Percentiles rank a stretch among this genome's conserved stretches.
Conservation (phyloP, 2,329 filamentous ascomycete species). For the Ophiostoma montium region DNA sequence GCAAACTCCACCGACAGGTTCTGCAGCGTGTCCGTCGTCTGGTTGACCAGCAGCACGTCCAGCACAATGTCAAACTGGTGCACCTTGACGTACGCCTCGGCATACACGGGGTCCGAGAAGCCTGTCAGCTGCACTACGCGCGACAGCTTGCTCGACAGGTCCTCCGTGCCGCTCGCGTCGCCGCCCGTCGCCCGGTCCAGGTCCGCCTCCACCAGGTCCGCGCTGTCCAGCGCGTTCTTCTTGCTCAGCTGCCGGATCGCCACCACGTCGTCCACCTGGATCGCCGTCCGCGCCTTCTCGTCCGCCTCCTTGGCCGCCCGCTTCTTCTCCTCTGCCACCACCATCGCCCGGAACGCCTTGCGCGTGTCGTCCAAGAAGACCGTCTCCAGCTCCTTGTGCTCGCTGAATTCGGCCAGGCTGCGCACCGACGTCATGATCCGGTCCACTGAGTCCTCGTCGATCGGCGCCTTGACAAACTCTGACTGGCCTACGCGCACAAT, state of each 20-base stretch:
- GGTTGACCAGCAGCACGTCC: constrained; percentile 92
- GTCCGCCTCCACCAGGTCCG: constrained; percentile 77
- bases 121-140: constrained; percentile 93
- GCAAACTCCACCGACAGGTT: constrained; percentile 97
- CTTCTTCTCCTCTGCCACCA: constrained; percentile 95
- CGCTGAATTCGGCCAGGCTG: constrained; percentile 75
- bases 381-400: constrained; percentile 80
- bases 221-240: constrained; percentile 70
- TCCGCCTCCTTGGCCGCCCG: constrained; percentile 85
- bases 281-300: constrained; percentile 83
- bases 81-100: constrained; percentile 97
- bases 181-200: constrained; percentile 90
- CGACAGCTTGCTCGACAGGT: constrained; percentile 85
- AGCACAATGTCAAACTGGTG: constrained; percentile 98
- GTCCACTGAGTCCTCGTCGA: constrained; percentile 97
- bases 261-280: constrained; percentile 92
- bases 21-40: constrained; percentile 90
- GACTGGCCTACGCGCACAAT: constrained; percentile 96
- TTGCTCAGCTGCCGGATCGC: constrained; percentile 84
- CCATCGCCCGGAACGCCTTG: constrained; percentile 93
- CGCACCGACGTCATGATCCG: constrained; percentile 96
- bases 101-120: constrained; percentile 96
- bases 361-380: constrained; percentile 91
- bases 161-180: constrained; percentile 62
- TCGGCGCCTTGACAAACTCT: constrained; percentile 94